Evolutionary conservation across 495 filamentous ascomycete species (phyloP).

Genomic region (Penicillium verhagenii): DNA sequence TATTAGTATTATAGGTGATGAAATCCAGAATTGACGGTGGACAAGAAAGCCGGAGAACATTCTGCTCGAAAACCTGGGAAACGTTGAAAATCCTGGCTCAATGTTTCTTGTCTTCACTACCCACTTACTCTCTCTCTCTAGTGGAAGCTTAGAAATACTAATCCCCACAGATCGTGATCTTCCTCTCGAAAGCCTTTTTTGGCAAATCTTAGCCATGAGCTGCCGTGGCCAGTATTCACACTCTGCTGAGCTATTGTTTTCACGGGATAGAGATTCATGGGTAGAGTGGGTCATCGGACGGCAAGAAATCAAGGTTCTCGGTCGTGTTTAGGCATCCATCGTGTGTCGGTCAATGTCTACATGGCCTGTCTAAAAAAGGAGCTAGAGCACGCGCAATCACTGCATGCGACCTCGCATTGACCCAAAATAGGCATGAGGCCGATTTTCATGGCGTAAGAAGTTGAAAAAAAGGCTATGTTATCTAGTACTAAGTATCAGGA

Average conservation of each 20-base stretch:
- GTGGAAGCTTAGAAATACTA: too few species aligned
- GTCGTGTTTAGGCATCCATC: not conserved
- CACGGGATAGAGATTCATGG: not conserved
- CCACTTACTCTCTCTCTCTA: too few species aligned
- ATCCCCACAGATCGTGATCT: not conserved
- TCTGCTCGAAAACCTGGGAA: too few species aligned
- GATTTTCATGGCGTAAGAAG: not conserved
- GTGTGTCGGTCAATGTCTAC: not conserved
- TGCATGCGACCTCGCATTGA: not conserved
- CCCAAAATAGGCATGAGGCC: not conserved
- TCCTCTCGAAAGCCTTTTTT: not conserved
- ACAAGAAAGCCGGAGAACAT: too few species aligned
- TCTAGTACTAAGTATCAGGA: not conserved
- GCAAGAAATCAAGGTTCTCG: slow-evolving; percentile 1
- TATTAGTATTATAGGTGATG: too few species aligned
- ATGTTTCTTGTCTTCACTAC: too few species aligned
- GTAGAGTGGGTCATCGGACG: not conserved
- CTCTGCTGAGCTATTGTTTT: not conserved
- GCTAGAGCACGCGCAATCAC: not conserved
- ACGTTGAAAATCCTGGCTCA: too few species aligned
- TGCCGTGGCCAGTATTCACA: not conserved
- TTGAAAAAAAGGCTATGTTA: not conserved
- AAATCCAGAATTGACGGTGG: too few species aligned
- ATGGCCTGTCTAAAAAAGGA: not conserved
- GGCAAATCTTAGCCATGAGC: not conserved